Evolutionary conservation across 2,329 filamentous ascomycete genomes (phyloP).

Genomic region (Didymosphaeria variabile): DNA sequence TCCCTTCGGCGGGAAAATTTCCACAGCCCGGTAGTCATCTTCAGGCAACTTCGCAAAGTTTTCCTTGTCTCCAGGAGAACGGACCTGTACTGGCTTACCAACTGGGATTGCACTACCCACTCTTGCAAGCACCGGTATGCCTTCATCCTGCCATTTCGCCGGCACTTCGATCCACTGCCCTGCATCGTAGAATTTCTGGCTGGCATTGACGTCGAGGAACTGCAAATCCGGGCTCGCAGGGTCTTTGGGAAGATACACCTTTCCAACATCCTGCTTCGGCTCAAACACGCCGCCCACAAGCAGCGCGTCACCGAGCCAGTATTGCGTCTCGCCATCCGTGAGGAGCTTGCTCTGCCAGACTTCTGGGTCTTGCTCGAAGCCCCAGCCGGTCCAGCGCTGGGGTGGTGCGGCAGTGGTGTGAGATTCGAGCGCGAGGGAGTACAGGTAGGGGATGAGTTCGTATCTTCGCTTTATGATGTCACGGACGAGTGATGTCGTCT

Average conservation of each 20-base stretch:
- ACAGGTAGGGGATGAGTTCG: constrained; percentile 75
- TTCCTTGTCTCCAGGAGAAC: constrained; percentile 59
- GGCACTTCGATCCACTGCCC: constrained; percentile 63
- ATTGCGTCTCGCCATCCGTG: constrained; percentile 73
- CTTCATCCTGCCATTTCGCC: constrained; percentile 59
- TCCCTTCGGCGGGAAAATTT: constrained; percentile 64
- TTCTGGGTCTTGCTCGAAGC: constrained; percentile 71
- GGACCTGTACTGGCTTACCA: constrained; percentile 61
- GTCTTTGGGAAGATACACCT: constrained; percentile 69
- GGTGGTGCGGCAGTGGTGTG: constrained; percentile 70
- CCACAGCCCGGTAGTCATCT: constrained; percentile 66
- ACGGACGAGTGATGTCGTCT: constrained; percentile 69
- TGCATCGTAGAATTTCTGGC: constrained; percentile 65
- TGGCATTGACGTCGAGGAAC: constrained; percentile 69
- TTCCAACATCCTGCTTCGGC: constrained; percentile 62
- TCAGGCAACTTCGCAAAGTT: constrained; percentile 57
- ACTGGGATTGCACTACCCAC: constrained; percentile 64
- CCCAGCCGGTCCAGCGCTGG: constrained; percentile 78
- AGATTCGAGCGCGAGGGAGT: constrained; percentile 69
- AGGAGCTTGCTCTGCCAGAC: constrained; percentile 68
- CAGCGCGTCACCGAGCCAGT: constrained; percentile 74
- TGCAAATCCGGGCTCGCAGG: constrained; percentile 57
- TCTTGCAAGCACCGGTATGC: constrained; percentile 65
- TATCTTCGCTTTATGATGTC: constrained; percentile 75
- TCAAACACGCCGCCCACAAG: constrained; percentile 75